A percentile compares a stretch with the other conserved stretches of the same genome.
Evolutionary conservation across 1,139 yeast genomes (phyloP).

Genomic region (Candida sp.): DNA sequence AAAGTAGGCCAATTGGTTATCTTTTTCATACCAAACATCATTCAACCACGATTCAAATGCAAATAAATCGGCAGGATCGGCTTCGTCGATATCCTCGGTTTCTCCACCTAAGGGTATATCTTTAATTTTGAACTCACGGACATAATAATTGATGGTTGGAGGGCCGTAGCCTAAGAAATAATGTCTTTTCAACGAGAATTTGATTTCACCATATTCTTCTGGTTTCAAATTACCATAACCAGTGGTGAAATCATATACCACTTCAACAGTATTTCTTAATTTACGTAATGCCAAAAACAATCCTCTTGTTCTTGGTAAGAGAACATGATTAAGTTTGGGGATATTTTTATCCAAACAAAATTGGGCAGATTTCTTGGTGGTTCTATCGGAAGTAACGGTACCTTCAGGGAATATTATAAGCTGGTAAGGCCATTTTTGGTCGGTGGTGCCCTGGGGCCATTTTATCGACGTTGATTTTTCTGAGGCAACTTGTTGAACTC

Average conservation of each 20-base stretch:
- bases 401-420: slow-evolving; percentile 91
- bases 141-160: slow-evolving; percentile 54
- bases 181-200: slow-evolving; percentile 60
- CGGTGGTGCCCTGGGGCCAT: slow-evolving; percentile 39
- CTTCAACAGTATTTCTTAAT: slow-evolving; percentile 57
- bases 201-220: slow-evolving; percentile 74
- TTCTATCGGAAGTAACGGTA: slow-evolving; percentile 72
- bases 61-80: slow-evolving; percentile 35
- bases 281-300: slow-evolving; percentile 62
- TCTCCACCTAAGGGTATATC: slow-evolving; percentile 69
- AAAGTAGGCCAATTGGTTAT: slow-evolving; percentile 57
- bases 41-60: slow-evolving; percentile 74
- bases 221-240: slow-evolving; percentile 70
- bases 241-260: slow-evolving; percentile 78
- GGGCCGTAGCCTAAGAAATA: slow-evolving; percentile 77
- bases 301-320: slow-evolving; percentile 83
- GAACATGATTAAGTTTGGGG: slow-evolving; percentile 54
- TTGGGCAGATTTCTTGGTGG: slow-evolving; percentile 53
- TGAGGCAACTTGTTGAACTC: slow-evolving; percentile 33
- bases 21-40: slow-evolving; percentile 78
- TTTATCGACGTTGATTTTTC: slow-evolving; percentile 17
- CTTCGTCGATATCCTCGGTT: slow-evolving; percentile 41
- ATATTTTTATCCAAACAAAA: slow-evolving; percentile 53
- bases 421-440: slow-evolving; percentile 43
- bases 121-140: slow-evolving; percentile 52